These are phyloP conservation scores for Pluteus cervinus DNA, from an alignment of 768 basidiomycete genomes.

Conservation along the genomic window DNA sequence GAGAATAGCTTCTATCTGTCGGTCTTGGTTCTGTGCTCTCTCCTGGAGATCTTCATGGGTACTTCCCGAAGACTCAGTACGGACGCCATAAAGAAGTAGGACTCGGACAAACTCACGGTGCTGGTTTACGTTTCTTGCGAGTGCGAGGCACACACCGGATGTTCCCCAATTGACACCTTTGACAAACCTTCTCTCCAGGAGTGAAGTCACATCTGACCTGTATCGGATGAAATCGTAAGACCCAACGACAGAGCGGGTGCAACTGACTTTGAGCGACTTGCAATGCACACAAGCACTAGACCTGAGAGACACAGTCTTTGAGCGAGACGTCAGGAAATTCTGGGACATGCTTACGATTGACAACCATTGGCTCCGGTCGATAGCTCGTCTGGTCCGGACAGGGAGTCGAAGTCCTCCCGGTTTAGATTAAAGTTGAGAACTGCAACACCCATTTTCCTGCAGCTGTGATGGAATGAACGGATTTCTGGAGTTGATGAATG, in stretches of 20 bases:
- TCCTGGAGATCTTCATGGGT: conserved; percentile 51
- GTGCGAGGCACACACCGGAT: conserved; percentile 39
- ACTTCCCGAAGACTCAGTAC: conserved; percentile 17
- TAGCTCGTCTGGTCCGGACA: no score
- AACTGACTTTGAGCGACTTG: conserved; percentile 47
- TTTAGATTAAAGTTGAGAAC: no score
- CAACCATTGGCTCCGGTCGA: no score
- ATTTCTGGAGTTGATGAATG: no score
- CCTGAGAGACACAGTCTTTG: conserved; percentile 16
- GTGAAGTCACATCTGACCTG: conserved; percentile 50
- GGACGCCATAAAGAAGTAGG: background rate
- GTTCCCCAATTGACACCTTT: conserved; percentile 41
- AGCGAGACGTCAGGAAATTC: no score
- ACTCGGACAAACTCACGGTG: conserved; percentile 34
- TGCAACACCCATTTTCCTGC: no score
- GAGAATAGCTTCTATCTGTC: conserved; percentile 38
- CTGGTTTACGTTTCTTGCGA: conserved; percentile 53
- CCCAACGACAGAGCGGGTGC: background rate
- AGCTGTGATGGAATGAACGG: no score
- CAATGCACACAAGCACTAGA: conserved; percentile 52
- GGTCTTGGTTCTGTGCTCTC: conserved; percentile 37
- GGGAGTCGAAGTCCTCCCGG: no score
- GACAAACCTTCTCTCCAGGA: conserved; percentile 38
- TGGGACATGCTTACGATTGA: no score
- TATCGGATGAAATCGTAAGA: background rate